phyloP scores from a whole-genome alignment of 192 early-diverging fungal genomes.

The Umbelopsis sp. region DNA sequence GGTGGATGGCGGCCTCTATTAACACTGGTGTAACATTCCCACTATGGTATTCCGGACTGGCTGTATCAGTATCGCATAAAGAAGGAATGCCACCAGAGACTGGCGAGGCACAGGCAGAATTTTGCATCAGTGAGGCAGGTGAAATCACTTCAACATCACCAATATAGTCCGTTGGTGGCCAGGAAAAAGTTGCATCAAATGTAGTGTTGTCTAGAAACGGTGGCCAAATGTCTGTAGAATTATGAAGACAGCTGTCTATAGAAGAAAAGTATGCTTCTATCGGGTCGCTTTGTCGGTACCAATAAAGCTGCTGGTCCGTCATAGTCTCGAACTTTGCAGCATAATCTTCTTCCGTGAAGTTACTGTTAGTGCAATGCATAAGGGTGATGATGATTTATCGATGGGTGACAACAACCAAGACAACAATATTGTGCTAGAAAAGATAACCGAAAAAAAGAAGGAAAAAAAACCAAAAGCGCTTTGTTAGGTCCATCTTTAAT shows the following conservation, averaged over 20 bases:
- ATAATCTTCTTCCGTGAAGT: slow-evolving; percentile 2
- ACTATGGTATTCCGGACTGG: slow-evolving; percentile 13
- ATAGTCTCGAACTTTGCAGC: background rate
- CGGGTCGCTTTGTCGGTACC: slow-evolving; percentile 6
- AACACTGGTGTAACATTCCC: slow-evolving; percentile 16
- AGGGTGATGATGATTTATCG: background rate
- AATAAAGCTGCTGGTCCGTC: background rate
- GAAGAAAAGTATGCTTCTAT: background rate
- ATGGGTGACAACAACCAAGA: background rate
- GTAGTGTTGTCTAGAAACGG: background rate
- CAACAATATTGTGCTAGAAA: background rate
- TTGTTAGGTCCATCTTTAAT: too few species aligned
- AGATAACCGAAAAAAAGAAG: background rate
- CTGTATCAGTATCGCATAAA: slow-evolving; percentile 12
- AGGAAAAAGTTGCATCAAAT: slow-evolving; percentile 3
- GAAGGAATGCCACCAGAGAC: slow-evolving; percentile 11
- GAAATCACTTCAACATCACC: background rate
- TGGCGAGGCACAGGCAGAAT: background rate
- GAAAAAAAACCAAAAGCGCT: too few species aligned
- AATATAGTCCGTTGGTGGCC: background rate
- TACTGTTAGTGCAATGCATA: background rate
- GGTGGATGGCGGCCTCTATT: background rate
- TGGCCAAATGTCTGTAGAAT: background rate
- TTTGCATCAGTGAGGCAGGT: slow-evolving; percentile 13
- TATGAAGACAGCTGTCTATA: background rate